Conservation (phyloP, 352 stramenopile species). For the Pythium utonaiense region DNA sequence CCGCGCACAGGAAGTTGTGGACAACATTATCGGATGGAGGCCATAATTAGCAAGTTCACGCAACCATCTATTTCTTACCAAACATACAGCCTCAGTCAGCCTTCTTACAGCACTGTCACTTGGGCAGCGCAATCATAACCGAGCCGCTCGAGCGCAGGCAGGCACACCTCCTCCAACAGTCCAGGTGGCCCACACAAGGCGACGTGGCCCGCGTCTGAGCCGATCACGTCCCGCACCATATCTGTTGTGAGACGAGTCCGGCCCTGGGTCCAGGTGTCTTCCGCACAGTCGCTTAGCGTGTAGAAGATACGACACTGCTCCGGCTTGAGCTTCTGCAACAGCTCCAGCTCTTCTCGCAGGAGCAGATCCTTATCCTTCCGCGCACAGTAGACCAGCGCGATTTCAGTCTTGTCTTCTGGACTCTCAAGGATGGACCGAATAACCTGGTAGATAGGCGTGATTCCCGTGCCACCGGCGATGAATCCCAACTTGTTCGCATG, state of each 20-base stretch:
- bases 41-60: no score
- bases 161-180: slow-evolving; percentile 93
- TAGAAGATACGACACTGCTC: slow-evolving; percentile 39
- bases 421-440: no score
- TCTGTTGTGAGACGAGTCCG: slow-evolving; percentile 84
- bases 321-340: slow-evolving; percentile 39
- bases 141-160: slow-evolving; percentile 82
- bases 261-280: slow-evolving; percentile 64
- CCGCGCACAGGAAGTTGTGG: no score
- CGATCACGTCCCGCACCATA: slow-evolving; percentile 84
- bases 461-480: slow-evolving; percentile 97
- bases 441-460: slow-evolving; percentile 93
- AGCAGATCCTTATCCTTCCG: slow-evolving; percentile 92
- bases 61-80: no score
- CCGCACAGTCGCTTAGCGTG: slow-evolving; percentile 41
- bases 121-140: slow-evolving; percentile 61
- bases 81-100: no score
- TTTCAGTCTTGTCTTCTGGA: slow-evolving; percentile 34
- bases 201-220: slow-evolving; percentile 56
- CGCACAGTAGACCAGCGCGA: slow-evolving; percentile 78
- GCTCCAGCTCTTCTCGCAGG: slow-evolving; percentile 86
- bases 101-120: slow-evolving; percentile 54
- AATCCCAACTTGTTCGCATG: slow-evolving; percentile 92
- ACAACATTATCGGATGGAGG: no score
- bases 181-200: slow-evolving; percentile 92